phyloP scores from a whole-genome alignment of 495 filamentous ascomycete species.

The Neurospora cerealis region DNA sequence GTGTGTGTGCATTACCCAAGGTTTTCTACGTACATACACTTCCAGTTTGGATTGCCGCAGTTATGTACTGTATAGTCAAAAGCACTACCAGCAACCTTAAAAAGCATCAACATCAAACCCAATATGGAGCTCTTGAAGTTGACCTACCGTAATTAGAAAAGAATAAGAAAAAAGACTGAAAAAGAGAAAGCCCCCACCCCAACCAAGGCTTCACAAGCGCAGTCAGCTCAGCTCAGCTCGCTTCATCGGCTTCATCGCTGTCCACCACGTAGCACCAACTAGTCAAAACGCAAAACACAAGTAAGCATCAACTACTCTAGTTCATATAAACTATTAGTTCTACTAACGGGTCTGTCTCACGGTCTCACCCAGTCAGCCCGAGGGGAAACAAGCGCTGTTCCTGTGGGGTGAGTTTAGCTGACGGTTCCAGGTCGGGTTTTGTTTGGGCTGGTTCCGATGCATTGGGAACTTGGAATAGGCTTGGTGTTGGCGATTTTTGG shows the following conservation, averaged over 20 bases:
- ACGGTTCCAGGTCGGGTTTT: too few species aligned
- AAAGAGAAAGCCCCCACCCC: not conserved
- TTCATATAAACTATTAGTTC: not conserved
- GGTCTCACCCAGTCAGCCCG: not conserved
- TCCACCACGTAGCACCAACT: not conserved
- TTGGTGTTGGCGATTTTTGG: not conserved
- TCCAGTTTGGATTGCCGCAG: not conserved
- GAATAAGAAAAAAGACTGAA: not conserved
- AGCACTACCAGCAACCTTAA: too few species aligned
- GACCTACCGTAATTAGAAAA: not conserved
- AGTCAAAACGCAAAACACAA: not conserved
- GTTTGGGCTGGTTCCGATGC: not conserved
- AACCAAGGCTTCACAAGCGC: not conserved
- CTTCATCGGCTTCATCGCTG: not conserved
- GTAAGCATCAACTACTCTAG: not conserved
- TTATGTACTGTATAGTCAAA: not conserved
- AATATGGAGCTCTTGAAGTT: not conserved
- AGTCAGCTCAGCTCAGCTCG: not conserved
- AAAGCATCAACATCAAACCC: not conserved
- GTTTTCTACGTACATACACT: not conserved
- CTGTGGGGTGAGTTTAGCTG: too few species aligned
- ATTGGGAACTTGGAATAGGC: too few species aligned
- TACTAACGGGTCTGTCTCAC: not conserved
- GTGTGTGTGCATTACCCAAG: not conserved
- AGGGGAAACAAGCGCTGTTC: not conserved